Conservation (phyloP, 2,329 filamentous ascomycete genomes). For the Fusarium falciforme region DNA sequence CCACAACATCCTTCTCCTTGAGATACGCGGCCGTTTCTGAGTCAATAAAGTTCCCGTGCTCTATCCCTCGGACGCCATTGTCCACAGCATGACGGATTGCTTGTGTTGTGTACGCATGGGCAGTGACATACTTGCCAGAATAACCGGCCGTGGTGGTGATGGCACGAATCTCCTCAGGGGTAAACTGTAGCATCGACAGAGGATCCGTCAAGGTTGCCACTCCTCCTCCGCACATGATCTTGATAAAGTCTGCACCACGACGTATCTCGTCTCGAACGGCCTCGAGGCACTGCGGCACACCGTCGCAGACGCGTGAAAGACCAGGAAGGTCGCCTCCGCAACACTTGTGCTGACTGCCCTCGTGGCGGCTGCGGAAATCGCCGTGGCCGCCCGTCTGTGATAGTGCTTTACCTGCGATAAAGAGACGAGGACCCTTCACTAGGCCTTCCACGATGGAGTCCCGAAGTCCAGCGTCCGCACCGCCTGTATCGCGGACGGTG, state of each 20-base stretch:
- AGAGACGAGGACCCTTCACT: not conserved
- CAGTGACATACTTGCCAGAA: not conserved
- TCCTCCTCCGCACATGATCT: not conserved
- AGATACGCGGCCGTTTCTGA: not conserved
- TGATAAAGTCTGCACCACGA: not conserved
- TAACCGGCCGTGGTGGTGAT: not conserved
- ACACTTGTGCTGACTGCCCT: not conserved
- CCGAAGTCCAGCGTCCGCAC: not conserved
- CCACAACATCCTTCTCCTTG: not conserved
- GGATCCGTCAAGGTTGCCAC: not conserved
- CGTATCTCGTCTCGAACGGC: not conserved
- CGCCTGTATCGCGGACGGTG: not conserved
- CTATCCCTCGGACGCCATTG: not conserved
- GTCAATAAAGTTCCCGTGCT: not conserved
- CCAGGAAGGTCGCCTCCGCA: not conserved
- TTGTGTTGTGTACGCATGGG: not conserved
- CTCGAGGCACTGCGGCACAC: not conserved
- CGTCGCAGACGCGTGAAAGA: not conserved
- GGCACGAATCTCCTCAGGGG: not conserved
- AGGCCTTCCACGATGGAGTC: not conserved
- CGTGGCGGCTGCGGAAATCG: not conserved
- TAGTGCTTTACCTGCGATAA: not conserved
- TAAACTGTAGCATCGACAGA: not conserved
- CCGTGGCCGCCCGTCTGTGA: not conserved
- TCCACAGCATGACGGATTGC: not conserved